Base-by-base conservation (phyloP, 345 rosid species). In the Laguncularia racemosa region DNA sequence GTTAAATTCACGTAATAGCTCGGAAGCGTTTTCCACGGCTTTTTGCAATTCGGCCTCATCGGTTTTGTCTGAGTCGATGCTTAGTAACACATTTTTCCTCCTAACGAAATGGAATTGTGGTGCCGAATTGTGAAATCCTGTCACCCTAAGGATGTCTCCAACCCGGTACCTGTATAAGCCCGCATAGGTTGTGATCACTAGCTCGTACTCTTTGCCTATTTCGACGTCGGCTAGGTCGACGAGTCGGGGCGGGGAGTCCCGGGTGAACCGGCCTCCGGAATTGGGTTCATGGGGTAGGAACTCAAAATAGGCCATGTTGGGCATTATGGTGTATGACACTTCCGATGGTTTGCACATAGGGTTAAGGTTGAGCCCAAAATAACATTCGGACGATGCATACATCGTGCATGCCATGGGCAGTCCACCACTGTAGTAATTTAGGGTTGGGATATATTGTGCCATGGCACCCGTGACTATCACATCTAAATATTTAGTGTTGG, bases 331-430 rank as follows among this genome's bases (percentile, higher is more conserved):
- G 69, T 92, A 92, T 13, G 91, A 81, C 44, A 92, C 98, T 60
- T 92, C 95, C 0, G 89, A 81, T 0, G 98, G 96, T 50, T 79
- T 75, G 70, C 82, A 64, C 91, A 92, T 84, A 50, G 97, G 98
- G 56, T 87, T 84, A 4, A 92, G 81, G 64, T 92, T 92, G 12
- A 92, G 76, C 15, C 97, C 97, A 54, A 92, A 92, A 61, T 89
- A 92, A 63, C 98, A 86, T 69, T 92, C 98, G 0, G 97, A 92
- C 0, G 98, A 92, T 10, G 97, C 98, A 40, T 92, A 92, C 98
- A 89, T 89, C 2, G 98, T 92, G 75, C 97, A 89, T 12, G 97
- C 89, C 72, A 81, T 66, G 0, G 98, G 97, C 7, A 92, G 64
- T 12, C 97, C 89, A 0, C 84, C 85, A 14, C 97, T 86, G 61